Conservation (phyloP, 2,329 filamentous ascomycete species). For the Pseudogymnoascus sp. region DNA sequence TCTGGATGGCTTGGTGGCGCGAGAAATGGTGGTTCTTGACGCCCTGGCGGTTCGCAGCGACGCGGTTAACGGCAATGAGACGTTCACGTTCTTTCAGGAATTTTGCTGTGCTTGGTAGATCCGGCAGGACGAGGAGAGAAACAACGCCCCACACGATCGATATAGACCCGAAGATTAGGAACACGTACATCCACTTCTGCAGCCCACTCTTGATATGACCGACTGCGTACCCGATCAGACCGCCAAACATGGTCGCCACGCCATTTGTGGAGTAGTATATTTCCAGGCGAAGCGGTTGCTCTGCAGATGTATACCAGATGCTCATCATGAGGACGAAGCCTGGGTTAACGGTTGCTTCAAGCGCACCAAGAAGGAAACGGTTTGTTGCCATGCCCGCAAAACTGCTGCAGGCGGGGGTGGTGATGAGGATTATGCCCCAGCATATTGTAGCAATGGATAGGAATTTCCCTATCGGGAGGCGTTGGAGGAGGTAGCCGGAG, state of each 20-base stretch:
- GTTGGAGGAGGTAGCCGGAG: constrained; percentile 63
- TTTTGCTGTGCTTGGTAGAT: constrained; percentile 60
- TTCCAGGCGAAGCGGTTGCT: constrained; percentile 57
- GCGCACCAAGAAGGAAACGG: constrained; percentile 55
- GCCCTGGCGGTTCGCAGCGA: constrained; percentile 56
- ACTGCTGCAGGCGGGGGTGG: constrained; percentile 58
- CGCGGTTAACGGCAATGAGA: constrained; percentile 57
- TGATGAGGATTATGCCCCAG: constrained; percentile 61
- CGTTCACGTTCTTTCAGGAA: constrained; percentile 58
- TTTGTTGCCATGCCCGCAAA: constrained; percentile 59
- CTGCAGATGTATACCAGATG: constrained; percentile 56
- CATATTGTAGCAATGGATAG: constrained; percentile 56
- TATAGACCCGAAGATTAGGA: constrained; percentile 55
- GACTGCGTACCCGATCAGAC: constrained; percentile 60
- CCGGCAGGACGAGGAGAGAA: constrained; percentile 57
- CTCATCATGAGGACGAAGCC: constrained; percentile 58
- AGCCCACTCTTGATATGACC: constrained; percentile 52
- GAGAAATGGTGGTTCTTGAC: constrained; percentile 57
- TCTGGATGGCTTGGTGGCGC: constrained; percentile 49
- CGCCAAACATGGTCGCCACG: constrained; percentile 53
- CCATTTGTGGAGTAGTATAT: constrained; percentile 58
- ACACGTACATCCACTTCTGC: constrained; percentile 63
- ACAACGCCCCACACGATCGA: constrained; percentile 58
- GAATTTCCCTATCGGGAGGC: constrained; percentile 55
- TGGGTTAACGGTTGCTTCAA: constrained; percentile 59